Evolutionary conservation across 176 grass and related monocot genomes (phyloP).

Genomic region (Cocos nucifera): DNA sequence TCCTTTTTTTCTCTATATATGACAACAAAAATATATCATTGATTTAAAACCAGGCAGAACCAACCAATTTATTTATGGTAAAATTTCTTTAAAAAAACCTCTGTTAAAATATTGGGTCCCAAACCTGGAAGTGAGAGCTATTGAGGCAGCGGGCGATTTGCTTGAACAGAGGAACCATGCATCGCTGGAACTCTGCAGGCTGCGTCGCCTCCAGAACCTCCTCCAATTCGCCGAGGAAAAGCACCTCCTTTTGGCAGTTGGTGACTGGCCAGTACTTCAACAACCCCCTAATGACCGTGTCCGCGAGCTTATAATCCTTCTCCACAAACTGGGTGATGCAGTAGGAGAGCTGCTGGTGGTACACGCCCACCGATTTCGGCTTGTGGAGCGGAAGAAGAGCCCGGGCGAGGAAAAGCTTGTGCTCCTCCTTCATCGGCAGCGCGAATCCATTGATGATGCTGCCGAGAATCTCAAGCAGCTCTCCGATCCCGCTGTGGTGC

Average conservation of each 20-base stretch:
- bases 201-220: conserved; percentile 13
- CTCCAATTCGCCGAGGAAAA: conserved; percentile 12
- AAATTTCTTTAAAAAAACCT: no score
- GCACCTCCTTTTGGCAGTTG: conserved; percentile 19
- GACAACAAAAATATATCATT: no score
- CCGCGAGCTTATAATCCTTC: conserved; percentile 13
- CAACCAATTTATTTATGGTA: no score
- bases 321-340: conserved; percentile 15
- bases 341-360: conserved; percentile 20
- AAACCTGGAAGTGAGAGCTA: conserved; percentile 20
- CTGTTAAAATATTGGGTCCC: not conserved
- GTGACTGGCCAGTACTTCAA: conserved; percentile 20
- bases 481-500: conserved; percentile 3
- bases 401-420: conserved; percentile 10
- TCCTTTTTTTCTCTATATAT: no score
- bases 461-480: conserved; percentile 15
- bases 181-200: conserved; percentile 15
- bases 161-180: conserved; percentile 17
- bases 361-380: conserved; percentile 3
- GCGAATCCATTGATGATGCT: conserved; percentile 19
- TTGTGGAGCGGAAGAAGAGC: conserved; percentile 8
- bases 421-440: conserved; percentile 15
- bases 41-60: no score
- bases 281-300: conserved; percentile 7
- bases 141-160: conserved; percentile 9